A percentile compares a stretch with the other conserved stretches of the same genome.
phyloP scores from a whole-genome alignment of 768 basidiomycete species.

The Mycena vulgaris region DNA sequence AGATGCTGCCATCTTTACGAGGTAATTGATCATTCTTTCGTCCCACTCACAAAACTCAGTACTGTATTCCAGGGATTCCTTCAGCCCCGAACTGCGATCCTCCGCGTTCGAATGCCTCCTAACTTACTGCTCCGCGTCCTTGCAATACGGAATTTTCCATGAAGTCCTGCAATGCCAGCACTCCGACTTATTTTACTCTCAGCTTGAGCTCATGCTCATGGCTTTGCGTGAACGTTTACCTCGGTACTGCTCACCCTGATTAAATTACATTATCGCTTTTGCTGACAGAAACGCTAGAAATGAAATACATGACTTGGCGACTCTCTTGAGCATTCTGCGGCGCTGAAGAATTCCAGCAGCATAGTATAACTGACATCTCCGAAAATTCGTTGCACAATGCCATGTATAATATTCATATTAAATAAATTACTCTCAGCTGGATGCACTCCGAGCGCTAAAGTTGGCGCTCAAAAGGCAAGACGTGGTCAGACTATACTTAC shows the following conservation, averaged over 20 bases:
- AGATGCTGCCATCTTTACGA: conserved; percentile 17
- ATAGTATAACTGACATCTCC: too few species aligned
- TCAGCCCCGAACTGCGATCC: not conserved
- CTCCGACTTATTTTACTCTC: not conserved
- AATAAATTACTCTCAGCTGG: too few species aligned
- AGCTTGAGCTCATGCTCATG: not conserved
- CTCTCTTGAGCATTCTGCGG: not conserved
- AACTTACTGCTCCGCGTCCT: not conserved
- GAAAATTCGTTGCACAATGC: too few species aligned
- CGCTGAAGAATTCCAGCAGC: too few species aligned
- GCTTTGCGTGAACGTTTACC: not conserved
- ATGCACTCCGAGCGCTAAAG: too few species aligned
- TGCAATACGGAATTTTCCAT: not conserved
- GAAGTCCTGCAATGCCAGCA: not conserved
- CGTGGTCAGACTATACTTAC: too few species aligned
- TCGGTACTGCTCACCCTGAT: not conserved
- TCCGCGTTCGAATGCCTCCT: not conserved
- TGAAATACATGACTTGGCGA: not conserved
- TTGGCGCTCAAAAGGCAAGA: too few species aligned
- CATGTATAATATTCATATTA: too few species aligned
- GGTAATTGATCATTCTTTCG: not conserved
- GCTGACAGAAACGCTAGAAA: not conserved
- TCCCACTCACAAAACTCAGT: too few species aligned
- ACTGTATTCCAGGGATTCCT: not conserved
- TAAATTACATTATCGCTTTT: not conserved